Conservation (phyloP, 345 rosid genomes). For the Camelina hispida region DNA sequence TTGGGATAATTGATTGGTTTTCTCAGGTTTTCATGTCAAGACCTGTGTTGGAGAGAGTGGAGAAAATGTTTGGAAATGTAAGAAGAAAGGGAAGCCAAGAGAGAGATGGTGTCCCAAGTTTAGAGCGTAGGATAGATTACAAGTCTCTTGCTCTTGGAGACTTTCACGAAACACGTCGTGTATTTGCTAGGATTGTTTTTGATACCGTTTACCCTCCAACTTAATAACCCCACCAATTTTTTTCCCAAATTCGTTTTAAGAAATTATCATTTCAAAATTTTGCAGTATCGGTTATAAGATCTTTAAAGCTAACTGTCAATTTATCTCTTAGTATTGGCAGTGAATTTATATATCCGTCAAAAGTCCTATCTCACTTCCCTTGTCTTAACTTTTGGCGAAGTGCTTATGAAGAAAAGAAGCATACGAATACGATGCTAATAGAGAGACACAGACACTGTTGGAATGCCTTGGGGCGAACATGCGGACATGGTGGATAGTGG, state of each 20-base stretch:
- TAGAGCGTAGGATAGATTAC: constrained; percentile 53
- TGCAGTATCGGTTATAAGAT: neutral
- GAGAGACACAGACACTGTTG: neutral
- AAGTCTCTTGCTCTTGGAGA: constrained; percentile 50
- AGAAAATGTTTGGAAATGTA: constrained; percentile 57
- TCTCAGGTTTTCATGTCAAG: constrained; percentile 60
- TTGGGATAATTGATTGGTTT: neutral
- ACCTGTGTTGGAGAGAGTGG: constrained; percentile 43
- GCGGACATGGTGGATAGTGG: neutral
- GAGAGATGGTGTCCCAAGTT: constrained; percentile 44
- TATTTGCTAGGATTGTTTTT: constrained; percentile 41
- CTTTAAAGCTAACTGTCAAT: neutral
- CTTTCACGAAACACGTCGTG: constrained; percentile 45
- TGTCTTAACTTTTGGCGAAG: no score
- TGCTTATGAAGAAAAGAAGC: neutral
- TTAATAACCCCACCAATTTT: constrained; percentile 3
- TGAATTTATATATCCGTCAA: no score
- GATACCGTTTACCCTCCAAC: constrained; percentile 43
- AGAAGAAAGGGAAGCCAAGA: constrained; percentile 44
- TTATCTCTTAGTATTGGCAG: no score
- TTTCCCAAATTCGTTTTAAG: neutral
- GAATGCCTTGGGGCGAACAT: no score
- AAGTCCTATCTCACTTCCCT: neutral
- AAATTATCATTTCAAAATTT: neutral
- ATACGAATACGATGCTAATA: neutral